These are phyloP conservation scores for Alternaria sp. DNA, from an alignment of 2,329 filamentous ascomycete genomes.

Conservation along the genomic window DNA sequence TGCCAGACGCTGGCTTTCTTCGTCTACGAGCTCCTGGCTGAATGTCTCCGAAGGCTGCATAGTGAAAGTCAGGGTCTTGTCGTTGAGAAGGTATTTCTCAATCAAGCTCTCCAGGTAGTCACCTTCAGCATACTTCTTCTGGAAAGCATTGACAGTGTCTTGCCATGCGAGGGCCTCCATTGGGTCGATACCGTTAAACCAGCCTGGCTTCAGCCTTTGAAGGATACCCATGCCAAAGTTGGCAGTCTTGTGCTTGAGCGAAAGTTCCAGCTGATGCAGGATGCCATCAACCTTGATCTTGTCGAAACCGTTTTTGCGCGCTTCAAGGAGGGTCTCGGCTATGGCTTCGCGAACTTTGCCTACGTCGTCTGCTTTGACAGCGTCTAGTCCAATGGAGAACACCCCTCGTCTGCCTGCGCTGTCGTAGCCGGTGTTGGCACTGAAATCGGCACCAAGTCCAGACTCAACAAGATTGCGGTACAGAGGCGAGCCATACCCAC, in stretches of 20 bases:
- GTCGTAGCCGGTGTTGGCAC: constrained; percentile 93
- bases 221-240: constrained; percentile 92
- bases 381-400: constrained; percentile 89
- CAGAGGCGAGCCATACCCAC: constrained; percentile 93
- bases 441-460: constrained; percentile 90
- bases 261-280: constrained; percentile 91
- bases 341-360: constrained; percentile 78
- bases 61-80: constrained; percentile 88
- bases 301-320: constrained; percentile 81
- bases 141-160: constrained; percentile 83
- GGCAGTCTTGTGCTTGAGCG: constrained; percentile 93
- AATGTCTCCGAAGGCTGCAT: constrained; percentile 87
- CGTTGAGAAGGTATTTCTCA: constrained; percentile 88
- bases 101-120: constrained; percentile 85
- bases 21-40: constrained; percentile 74
- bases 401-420: constrained; percentile 77
- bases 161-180: constrained; percentile 94
- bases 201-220: constrained; percentile 85
- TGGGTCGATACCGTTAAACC: constrained; percentile 95
- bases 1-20: constrained; percentile 79
- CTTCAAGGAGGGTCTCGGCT: constrained; percentile 74
- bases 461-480: constrained; percentile 89
- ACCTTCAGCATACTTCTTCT: constrained; percentile 75
- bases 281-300: constrained; percentile 91
- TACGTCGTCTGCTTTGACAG: constrained; percentile 83